These are phyloP conservation scores for Pisolithus orientalis DNA, from an alignment of 768 basidiomycete genomes.

Conservation along the genomic window DNA sequence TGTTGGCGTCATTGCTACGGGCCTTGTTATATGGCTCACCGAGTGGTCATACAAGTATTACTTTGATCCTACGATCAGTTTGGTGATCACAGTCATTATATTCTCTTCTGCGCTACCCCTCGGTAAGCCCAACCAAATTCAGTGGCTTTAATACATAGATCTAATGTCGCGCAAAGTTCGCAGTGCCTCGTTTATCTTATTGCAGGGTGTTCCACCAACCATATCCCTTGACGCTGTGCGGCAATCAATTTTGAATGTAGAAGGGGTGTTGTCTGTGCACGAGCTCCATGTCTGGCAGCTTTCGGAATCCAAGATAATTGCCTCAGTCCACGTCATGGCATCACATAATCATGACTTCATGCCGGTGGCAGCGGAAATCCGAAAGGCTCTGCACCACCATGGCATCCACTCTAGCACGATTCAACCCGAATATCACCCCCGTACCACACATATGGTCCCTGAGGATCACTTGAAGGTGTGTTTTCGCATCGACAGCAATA, in stretches of 20 bases:
- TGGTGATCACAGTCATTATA: constrained; percentile 94
- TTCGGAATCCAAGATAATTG: constrained; percentile 90
- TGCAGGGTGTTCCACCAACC: constrained; percentile 89
- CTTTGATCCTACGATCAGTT: constrained; percentile 88
- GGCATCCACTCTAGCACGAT: constrained; percentile 95
- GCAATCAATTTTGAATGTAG: constrained; percentile 69
- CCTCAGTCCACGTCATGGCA: constrained; percentile 91
- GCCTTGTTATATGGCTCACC: constrained; percentile 89
- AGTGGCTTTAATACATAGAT: constrained; percentile 3
- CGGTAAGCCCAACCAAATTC: constrained; percentile 38
- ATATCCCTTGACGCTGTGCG: constrained; percentile 88
- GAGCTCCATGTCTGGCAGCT: constrained; percentile 98
- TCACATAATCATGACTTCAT: constrained; percentile 84
- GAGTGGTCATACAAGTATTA: constrained; percentile 83
- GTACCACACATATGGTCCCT: constrained; percentile 26
- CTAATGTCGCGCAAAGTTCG: constrained; percentile 44
- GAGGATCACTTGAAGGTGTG: constrained; percentile 48
- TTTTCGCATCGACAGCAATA: background rate
- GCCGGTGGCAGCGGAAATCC: constrained; percentile 78
- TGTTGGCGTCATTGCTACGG: constrained; percentile 94
- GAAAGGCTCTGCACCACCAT: constrained; percentile 78
- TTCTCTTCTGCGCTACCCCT: constrained; percentile 93
- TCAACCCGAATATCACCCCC: constrained; percentile 74
- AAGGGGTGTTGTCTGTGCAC: constrained; percentile 81
- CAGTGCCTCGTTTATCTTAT: constrained; percentile 88